Percentiles rank a stretch among this genome's conserved stretches.
Conservation (phyloP, 208 protist genomes). For the Leishmania martiniquensis region DNA sequence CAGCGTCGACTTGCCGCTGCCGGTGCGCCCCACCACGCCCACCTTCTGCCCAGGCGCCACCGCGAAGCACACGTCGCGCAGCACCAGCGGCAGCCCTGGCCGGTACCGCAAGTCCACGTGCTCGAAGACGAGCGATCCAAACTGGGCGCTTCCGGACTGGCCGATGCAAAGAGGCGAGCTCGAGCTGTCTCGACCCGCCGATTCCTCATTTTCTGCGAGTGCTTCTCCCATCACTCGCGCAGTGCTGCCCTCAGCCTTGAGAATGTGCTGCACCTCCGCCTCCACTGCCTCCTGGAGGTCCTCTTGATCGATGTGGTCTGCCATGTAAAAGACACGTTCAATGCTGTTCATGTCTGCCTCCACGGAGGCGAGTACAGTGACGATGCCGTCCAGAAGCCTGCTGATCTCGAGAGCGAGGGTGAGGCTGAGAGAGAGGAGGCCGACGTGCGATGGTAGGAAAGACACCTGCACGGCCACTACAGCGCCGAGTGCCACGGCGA, state of each 20-base stretch:
- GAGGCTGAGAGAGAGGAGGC: constrained; percentile 63
- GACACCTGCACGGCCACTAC: constrained; percentile 2
- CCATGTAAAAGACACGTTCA: constrained; percentile 65
- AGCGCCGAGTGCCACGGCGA: constrained; percentile 5
- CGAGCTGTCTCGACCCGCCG: neutral
- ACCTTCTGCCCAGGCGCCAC: constrained; percentile 75
- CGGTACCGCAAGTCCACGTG: constrained; percentile 80
- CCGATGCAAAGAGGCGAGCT: neutral
- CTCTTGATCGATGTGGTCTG: constrained; percentile 45
- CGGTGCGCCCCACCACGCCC: constrained; percentile 81
- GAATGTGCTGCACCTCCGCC: constrained; percentile 14
- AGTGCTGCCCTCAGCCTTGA: neutral
- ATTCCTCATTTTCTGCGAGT: neutral
- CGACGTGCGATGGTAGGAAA: constrained; percentile 21
- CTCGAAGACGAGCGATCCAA: constrained; percentile 52
- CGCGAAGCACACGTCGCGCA: constrained; percentile 55
- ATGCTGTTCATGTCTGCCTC: constrained; percentile 78
- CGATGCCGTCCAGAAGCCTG: constrained; percentile 29
- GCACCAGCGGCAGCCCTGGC: constrained; percentile 61
- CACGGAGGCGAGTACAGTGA: constrained; percentile 27
- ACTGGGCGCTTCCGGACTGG: neutral
- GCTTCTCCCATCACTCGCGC: neutral
- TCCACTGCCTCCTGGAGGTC: constrained; percentile 25
- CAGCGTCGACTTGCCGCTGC: constrained; percentile 44
- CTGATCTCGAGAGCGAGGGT: constrained; percentile 53